A percentile compares a stretch with the other conserved stretches of the same genome.
These are phyloP conservation scores for Elymus sibiricus DNA, from an alignment of 176 grass and related monocot genomes.

Conservation along the genomic window DNA sequence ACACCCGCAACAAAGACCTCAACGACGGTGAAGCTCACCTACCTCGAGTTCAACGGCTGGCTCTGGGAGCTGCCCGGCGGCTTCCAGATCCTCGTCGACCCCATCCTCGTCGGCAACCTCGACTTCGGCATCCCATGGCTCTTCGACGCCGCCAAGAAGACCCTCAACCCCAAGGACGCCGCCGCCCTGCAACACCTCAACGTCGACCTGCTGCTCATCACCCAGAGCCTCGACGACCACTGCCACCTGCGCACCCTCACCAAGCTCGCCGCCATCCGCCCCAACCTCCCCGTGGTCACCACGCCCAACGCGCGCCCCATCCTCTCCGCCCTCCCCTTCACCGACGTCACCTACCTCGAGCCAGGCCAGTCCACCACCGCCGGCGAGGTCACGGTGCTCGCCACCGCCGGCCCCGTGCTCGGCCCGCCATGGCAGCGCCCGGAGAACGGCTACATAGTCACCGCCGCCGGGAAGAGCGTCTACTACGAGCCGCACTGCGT, in stretches of 20 bases:
- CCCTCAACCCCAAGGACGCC: neutral
- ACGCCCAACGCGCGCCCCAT: conserved; percentile 75
- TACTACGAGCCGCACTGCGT: conserved; percentile 96
- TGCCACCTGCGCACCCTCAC: conserved; percentile 78
- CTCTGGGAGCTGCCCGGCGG: conserved; percentile 61
- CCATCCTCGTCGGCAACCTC: conserved; percentile 78
- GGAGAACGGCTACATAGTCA: conserved; percentile 79
- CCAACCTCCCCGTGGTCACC: conserved; percentile 60
- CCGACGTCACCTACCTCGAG: conserved; percentile 72
- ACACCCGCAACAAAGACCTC: neutral
- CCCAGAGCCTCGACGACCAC: conserved; percentile 95
- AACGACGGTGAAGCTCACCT: conserved; percentile 16
- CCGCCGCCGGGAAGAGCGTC: neutral
- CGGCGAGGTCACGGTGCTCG: conserved; percentile 38
- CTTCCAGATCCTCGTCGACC: conserved; percentile 72
- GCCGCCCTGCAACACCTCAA: conserved; percentile 9
- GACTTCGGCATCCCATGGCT: conserved; percentile 88
- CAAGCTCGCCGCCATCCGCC: conserved; percentile 43
- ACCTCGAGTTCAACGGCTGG: conserved; percentile 81
- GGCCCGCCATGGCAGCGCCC: conserved; percentile 87
- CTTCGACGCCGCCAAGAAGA: conserved; percentile 77
- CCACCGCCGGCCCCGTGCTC: conserved; percentile 71
- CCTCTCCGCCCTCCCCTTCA: conserved; percentile 40
- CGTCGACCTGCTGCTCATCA: conserved; percentile 78
- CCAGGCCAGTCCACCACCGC: conserved; percentile 56